phyloP scores from a whole-genome alignment of 805 yeast species.

The Saccharomycopsis vini region DNA sequence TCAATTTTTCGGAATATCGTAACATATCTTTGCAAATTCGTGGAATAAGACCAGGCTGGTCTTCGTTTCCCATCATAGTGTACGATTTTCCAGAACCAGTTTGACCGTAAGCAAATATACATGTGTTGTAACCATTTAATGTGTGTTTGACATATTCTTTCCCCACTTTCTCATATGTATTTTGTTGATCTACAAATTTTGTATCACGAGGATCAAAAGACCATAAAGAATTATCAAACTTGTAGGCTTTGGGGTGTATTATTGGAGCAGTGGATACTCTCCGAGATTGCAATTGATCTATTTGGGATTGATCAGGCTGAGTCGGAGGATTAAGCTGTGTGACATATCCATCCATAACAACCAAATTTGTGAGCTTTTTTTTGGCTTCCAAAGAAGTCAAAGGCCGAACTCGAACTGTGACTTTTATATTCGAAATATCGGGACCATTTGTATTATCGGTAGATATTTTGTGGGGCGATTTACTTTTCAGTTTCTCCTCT shows the following conservation, averaged over 20 bases:
- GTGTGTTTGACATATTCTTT: slow-evolving; percentile 52
- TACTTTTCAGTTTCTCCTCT: no score
- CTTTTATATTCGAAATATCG: slow-evolving; percentile 30
- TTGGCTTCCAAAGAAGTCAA: slow-evolving; percentile 21
- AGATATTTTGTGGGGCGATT: no score
- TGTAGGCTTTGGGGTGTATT: neutral
- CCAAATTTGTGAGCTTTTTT: slow-evolving; percentile 20
- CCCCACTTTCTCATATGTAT: slow-evolving; percentile 48
- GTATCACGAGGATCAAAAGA: slow-evolving; percentile 31
- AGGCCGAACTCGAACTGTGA: slow-evolving; percentile 47
- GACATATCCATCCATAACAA: slow-evolving; percentile 16
- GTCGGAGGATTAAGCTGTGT: slow-evolving; percentile 21
- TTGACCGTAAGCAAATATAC: slow-evolving; percentile 74
- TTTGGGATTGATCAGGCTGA: no score
- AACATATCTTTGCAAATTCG: slow-evolving; percentile 47
- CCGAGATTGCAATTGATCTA: no score
- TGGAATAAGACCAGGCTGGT: slow-evolving; percentile 60
- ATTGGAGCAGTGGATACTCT: no score
- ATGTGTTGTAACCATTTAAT: slow-evolving; percentile 61
- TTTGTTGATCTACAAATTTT: slow-evolving; percentile 37
- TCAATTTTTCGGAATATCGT: slow-evolving; percentile 30
- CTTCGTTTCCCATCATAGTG: slow-evolving; percentile 58
- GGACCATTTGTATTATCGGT: no score
- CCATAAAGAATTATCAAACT: slow-evolving; percentile 45
- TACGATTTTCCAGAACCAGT: slow-evolving; percentile 80